Conservation (phyloP, 192 early-diverging fungal genomes). For the Backusella macrospora region DNA sequence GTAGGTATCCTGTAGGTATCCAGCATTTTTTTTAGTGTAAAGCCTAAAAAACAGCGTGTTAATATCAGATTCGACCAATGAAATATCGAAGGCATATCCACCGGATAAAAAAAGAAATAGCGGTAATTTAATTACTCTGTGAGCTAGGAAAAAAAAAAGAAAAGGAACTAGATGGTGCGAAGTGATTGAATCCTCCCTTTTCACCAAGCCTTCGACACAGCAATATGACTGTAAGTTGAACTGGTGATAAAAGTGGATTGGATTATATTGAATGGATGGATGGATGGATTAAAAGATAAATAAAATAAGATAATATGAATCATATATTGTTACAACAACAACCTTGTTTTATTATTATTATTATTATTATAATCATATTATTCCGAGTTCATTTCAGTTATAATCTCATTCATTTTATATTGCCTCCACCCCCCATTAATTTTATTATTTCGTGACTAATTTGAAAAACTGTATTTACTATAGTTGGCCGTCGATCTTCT, state of each 20-base stretch:
- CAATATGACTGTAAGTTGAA: conserved; percentile 29
- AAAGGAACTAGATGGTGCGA: neutral
- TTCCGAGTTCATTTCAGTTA: neutral
- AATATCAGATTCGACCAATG: neutral
- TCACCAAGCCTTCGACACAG: conserved; percentile 29
- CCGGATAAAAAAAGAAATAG: neutral
- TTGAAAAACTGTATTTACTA: neutral
- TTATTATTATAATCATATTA: neutral
- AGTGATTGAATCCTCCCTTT: conserved; percentile 19
- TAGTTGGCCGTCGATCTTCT: conserved; percentile 94
- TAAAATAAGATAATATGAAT: neutral
- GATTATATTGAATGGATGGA: neutral
- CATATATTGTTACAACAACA: neutral
- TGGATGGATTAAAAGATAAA: conserved; percentile 21
- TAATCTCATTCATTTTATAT: neutral
- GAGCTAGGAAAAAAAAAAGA: neutral
- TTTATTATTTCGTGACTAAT: neutral
- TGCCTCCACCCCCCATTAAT: neutral
- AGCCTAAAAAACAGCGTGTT: neutral
- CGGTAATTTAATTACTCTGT: neutral
- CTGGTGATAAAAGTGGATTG: neutral
- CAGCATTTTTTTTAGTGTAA: neutral
- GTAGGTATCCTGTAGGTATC: too few relatives aligned
- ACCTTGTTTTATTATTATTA: neutral
- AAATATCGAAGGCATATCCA: too few relatives aligned